Evolutionary conservation across 2,329 filamentous ascomycete genomes (phyloP).

Genomic region (Ophiocordyceps sinensis): DNA sequence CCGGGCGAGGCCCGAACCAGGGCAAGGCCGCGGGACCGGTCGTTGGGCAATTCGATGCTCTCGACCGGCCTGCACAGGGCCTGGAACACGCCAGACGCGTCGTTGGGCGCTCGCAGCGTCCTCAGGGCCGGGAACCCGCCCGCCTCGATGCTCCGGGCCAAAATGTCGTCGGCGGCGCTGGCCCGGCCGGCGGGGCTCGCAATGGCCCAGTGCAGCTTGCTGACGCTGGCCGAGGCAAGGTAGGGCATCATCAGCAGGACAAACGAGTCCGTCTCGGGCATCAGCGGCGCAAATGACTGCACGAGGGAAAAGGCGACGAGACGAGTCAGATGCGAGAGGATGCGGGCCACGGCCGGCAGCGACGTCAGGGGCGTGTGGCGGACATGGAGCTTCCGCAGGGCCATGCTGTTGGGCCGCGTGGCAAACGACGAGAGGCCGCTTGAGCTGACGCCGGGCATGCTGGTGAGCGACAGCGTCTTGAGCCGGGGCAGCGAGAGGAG

Average conservation of each 20-base stretch:
- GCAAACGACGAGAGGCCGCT: slow-evolving; percentile 42
- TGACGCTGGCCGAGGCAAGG: slow-evolving; percentile 38
- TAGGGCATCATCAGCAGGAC: slow-evolving; percentile 49
- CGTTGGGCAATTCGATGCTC: slow-evolving; percentile 34
- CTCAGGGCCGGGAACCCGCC: slow-evolving; percentile 48
- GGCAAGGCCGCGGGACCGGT: slow-evolving; percentile 25
- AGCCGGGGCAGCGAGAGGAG: slow-evolving; percentile 41
- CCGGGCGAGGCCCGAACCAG: slow-evolving; percentile 4
- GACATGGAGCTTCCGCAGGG: slow-evolving; percentile 35
- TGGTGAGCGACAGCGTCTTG: slow-evolving; percentile 37
- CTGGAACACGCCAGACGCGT: slow-evolving; percentile 57
- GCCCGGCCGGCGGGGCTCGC: slow-evolving; percentile 29
- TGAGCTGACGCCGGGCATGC: slow-evolving; percentile 40
- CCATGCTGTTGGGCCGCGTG: slow-evolving; percentile 28
- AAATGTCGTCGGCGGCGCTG: slow-evolving; percentile 41
- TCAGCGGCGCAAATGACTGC: slow-evolving; percentile 37
- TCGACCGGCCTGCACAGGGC: slow-evolving; percentile 49
- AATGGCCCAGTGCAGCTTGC: slow-evolving; percentile 50
- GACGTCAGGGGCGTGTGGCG: slow-evolving; percentile 42
- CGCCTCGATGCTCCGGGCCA: slow-evolving; percentile 47
- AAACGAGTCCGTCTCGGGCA: slow-evolving; percentile 38
- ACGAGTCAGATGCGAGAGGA: slow-evolving; percentile 37
- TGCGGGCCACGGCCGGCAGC: slow-evolving; percentile 41
- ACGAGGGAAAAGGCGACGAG: slow-evolving; percentile 38
- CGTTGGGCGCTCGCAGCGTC: slow-evolving; percentile 48